Evolutionary conservation across 495 filamentous ascomycete species (phyloP).

Genomic region (Sporormia fimetaria): DNA sequence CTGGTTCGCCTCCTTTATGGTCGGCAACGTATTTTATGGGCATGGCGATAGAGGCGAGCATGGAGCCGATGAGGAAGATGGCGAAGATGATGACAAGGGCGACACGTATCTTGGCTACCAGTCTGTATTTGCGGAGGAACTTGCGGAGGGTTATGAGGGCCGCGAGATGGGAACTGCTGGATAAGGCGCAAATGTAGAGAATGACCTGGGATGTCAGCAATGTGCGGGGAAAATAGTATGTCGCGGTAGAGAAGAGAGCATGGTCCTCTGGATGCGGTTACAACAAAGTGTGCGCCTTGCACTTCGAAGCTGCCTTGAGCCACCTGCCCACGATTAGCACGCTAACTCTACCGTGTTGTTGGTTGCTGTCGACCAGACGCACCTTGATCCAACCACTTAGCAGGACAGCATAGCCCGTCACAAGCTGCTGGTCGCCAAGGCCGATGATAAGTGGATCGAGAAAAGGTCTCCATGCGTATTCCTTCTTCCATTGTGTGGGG

Average conservation of each 20-base stretch:
- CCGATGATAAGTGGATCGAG: constrained; percentile 14
- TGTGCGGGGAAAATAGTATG: too few species aligned
- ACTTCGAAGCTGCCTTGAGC: constrained; percentile 6
- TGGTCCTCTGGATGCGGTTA: too few species aligned
- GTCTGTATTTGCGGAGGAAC: constrained; percentile 13
- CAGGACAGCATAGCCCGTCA: constrained; percentile 14
- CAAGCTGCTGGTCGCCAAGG: constrained; percentile 12
- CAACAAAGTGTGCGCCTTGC: constrained; percentile 13
- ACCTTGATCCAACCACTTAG: constrained; percentile 17
- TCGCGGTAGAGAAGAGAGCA: too few species aligned
- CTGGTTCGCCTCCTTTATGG: neutral
- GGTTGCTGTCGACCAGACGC: neutral
- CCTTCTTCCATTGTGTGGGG: constrained; percentile 17
- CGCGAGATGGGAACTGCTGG: constrained; percentile 7
- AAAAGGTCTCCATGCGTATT: constrained; percentile 16
- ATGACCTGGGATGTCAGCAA: too few species aligned
- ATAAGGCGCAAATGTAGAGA: constrained; percentile 15
- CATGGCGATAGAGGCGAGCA: constrained; percentile 10
- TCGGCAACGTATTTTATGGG: neutral
- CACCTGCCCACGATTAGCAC: neutral
- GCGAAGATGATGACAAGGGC: constrained; percentile 10
- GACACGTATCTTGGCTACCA: constrained; percentile 11
- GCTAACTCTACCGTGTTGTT: neutral
- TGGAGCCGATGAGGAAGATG: constrained; percentile 10
- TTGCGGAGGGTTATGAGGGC: constrained; percentile 13